phyloP scores from a whole-genome alignment of 768 basidiomycete species.

The Naganishia vishniacii region DNA sequence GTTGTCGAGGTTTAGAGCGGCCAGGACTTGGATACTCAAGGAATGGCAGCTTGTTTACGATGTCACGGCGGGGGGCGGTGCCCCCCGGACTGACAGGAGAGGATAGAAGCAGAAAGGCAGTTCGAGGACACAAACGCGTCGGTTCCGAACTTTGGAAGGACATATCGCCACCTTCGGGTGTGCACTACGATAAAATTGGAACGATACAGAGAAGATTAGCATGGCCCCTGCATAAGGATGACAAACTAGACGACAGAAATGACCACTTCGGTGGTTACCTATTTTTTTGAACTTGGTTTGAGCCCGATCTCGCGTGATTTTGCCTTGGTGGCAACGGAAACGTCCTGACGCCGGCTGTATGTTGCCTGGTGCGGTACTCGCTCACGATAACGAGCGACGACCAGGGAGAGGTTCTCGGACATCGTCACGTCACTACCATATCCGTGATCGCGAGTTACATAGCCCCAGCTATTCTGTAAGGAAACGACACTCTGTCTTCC shows the following conservation, averaged over 20 bases:
- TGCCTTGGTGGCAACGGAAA: not conserved
- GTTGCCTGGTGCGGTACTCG: no score
- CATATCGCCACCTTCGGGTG: conserved; percentile 24
- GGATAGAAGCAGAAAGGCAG: not conserved
- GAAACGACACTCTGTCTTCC: no score
- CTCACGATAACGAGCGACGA: no score
- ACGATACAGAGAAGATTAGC: conserved; percentile 99
- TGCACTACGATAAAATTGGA: conserved; percentile 48
- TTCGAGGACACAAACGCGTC: not conserved
- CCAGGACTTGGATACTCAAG: no score
- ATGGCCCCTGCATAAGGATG: conserved; percentile 99
- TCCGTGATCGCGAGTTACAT: no score
- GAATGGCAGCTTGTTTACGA: not conserved
- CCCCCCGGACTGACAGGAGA: not conserved
- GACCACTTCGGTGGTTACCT: conserved; percentile 17
- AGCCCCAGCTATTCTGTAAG: no score
- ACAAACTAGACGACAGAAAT: conserved; percentile 62
- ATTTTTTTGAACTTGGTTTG: conserved; percentile 20
- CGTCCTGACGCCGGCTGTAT: no score
- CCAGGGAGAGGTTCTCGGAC: no score
- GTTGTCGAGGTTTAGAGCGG: no score
- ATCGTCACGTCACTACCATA: no score
- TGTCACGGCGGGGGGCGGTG: not conserved
- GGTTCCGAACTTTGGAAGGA: not conserved
- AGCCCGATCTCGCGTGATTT: not conserved